Evolutionary conservation across 164 flowering plant species (phyloP).

Genomic region (Magnolia kwangsiensis): DNA sequence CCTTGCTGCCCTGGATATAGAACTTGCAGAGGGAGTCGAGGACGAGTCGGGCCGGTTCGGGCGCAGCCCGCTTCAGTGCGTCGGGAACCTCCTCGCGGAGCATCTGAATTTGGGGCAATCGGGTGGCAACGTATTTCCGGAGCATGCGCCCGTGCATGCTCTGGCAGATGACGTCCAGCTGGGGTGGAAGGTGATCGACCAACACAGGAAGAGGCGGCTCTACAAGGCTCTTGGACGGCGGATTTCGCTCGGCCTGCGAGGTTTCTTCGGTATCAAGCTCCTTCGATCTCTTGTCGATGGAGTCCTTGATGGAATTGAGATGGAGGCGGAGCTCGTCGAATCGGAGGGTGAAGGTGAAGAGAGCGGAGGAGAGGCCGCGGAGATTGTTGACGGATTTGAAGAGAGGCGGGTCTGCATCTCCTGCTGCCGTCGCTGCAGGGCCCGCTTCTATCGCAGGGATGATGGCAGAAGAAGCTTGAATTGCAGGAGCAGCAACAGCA

Average conservation of each 20-base stretch:
- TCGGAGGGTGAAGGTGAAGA: slow-evolving; percentile 27
- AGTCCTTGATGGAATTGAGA: slow-evolving; percentile 32
- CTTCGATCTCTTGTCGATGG: slow-evolving; percentile 18
- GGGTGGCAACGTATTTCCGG: slow-evolving; percentile 28
- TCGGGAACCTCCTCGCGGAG: slow-evolving; percentile 37
- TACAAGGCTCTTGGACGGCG: neutral
- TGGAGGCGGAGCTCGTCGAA: slow-evolving; percentile 40
- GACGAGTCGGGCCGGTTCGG: slow-evolving; percentile 38
- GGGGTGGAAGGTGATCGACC: slow-evolving; percentile 9
- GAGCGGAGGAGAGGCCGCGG: slow-evolving; percentile 25
- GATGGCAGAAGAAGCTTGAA: neutral
- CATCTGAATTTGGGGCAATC: slow-evolving; percentile 14
- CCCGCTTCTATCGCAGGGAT: neutral
- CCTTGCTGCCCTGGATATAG: slow-evolving; percentile 46
- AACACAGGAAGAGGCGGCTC: neutral
- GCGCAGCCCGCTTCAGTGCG: slow-evolving; percentile 43
- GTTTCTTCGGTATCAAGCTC: neutral
- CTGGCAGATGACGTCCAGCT: slow-evolving; percentile 25
- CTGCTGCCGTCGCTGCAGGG: neutral
- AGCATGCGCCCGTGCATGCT: slow-evolving; percentile 33
- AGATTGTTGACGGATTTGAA: slow-evolving; percentile 18
- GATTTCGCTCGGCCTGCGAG: neutral
- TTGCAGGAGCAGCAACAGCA: neutral
- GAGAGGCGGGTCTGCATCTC: neutral
- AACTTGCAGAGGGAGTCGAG: slow-evolving; percentile 44